Base-by-base conservation (phyloP, 1,139 yeast genomes). In the Hyphopichia wangnamkhiaoensis region DNA sequence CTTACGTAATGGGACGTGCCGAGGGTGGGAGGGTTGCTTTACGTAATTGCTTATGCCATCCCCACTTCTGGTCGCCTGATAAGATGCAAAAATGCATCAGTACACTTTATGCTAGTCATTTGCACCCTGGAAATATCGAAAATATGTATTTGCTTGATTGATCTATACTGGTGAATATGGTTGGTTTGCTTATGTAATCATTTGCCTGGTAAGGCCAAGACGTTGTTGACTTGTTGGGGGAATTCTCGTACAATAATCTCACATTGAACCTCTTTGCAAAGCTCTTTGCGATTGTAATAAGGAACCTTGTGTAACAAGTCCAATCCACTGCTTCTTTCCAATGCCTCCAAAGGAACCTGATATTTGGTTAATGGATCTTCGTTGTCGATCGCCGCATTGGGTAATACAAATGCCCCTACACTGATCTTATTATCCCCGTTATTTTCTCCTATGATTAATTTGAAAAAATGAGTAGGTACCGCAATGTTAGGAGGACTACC, bases 401-500 rank as follows among this genome's bases (percentile, higher is more conserved):
- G 98, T 51, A 93, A 63, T 13, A 93, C 97, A 66, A 93, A 93
- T 0, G 98, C 96, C 1, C 85, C 98, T 9, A 89, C 88, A 9
- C 95, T 80, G 15, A 88, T 66, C 10, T 70, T 75, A 20, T 77
- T 78, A 31, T 65, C 56, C 5, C 71, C 66, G 33, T 64, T 58
- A 12, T 68, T 69, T 59, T 93, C 98, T 7, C 95, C 97, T 34
- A 93, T 87, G 41, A 94, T 69, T 44, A 93, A 69, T 63, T 93
- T 94, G 76, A 84, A 93, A 57, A 94, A 93, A 63, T 93, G 98
- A 0, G 98, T 93, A 14, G 99, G 98, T 9, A 93, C 99, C 0
- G 98, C 98, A 40, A 93, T 76, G 52, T 80, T 87, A 37, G 98
- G 98, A 5, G 99, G 99, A 50, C 89, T 86, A 3, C 99, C 99